Percentiles rank a stretch among this genome's conserved stretches.
These are phyloP conservation scores for Quaeritorhiza haematococci DNA, from an alignment of 371 early-diverging fungal genomes.

Conservation along the genomic window DNA sequence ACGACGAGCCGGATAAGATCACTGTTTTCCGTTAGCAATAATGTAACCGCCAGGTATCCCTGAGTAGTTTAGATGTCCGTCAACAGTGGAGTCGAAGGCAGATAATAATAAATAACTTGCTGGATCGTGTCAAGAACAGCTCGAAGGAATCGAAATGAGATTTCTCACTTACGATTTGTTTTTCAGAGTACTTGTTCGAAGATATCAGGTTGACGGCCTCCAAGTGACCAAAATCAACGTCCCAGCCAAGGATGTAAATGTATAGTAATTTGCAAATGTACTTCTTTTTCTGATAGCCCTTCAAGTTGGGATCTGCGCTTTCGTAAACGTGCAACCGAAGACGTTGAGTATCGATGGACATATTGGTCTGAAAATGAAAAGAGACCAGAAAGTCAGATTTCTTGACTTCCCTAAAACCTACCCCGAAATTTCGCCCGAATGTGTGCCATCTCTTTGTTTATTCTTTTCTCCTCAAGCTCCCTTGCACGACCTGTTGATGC, in stretches of 20 bases:
- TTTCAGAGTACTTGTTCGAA: conserved; percentile 88
- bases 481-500: conserved; percentile 76
- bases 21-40: conserved; percentile 81
- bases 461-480: conserved; percentile 93
- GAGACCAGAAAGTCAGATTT: background rate
- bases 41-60: conserved; percentile 93
- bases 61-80: conserved; percentile 19
- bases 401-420: conserved; percentile 19
- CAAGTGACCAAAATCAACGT: conserved; percentile 93
- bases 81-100: background rate
- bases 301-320: conserved; percentile 70
- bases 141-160: background rate
- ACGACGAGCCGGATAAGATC: conserved; percentile 80
- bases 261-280: conserved; percentile 96
- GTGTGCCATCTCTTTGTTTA: conserved; percentile 98
- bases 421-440: conserved; percentile 96
- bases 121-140: background rate
- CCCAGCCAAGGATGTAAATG: conserved; percentile 97
- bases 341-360: background rate
- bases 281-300: conserved; percentile 96
- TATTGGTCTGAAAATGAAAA: background rate
- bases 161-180: conserved; percentile 75
- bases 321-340: background rate
- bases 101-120: background rate
- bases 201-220: conserved; percentile 91